These are phyloP conservation scores for Teunomyces kruisii DNA, from an alignment of 805 yeast genomes.

Conservation along the genomic window DNA sequence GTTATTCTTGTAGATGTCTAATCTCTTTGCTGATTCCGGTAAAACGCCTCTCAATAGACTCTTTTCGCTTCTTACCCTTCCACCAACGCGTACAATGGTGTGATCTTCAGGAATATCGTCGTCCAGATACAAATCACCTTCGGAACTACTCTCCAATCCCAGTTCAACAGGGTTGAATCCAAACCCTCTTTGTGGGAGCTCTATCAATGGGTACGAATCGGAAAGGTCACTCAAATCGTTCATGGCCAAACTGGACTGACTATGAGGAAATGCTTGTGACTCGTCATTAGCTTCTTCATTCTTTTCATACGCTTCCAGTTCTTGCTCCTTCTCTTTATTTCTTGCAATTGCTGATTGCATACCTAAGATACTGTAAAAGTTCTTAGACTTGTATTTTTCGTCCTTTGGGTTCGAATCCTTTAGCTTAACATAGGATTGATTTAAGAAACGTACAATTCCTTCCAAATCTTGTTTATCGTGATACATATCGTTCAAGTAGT, in stretches of 20 bases:
- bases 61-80: conserved; percentile 23
- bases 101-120: conserved; percentile 11
- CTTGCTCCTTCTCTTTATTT: conserved; percentile 10
- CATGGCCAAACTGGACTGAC: background rate
- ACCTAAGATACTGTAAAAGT: conserved; percentile 39
- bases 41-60: conserved; percentile 34
- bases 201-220: background rate
- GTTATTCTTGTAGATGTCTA: conserved; percentile 22
- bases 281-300: background rate
- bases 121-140: conserved; percentile 6
- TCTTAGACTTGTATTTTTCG: conserved; percentile 37
- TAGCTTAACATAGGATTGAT: conserved; percentile 30
- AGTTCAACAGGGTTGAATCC: background rate
- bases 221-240: background rate
- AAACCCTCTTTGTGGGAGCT: background rate
- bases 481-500: conserved; percentile 39
- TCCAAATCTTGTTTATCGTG: conserved; percentile 33
- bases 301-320: conserved; percentile 3
- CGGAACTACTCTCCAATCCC: background rate
- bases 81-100: conserved; percentile 17
- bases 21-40: conserved; percentile 41
- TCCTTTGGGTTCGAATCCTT: conserved; percentile 37
- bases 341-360: conserved; percentile 12
- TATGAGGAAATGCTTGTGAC: background rate
- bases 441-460: conserved; percentile 33